Conservation (phyloP, 1,139 yeast species). For the Saccharomycopsis crataegensis region DNA sequence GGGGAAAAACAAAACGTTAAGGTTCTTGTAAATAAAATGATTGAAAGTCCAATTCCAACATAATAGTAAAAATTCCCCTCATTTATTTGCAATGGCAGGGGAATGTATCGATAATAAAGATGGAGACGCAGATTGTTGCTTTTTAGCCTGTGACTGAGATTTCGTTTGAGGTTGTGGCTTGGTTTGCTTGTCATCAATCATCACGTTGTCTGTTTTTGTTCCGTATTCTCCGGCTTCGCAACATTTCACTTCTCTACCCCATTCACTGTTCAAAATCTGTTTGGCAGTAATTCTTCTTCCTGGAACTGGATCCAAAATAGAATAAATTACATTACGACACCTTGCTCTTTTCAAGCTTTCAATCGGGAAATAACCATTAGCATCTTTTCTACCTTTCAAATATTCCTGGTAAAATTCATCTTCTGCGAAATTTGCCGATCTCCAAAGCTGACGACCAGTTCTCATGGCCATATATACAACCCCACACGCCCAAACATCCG, state of each 20-base stretch:
- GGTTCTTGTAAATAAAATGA: neutral
- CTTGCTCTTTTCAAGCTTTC: constrained; percentile 59
- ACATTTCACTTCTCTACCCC: constrained; percentile 85
- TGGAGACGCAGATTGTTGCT: too few species aligned
- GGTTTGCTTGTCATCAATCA: neutral
- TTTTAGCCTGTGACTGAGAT: neutral
- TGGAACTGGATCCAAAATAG: constrained; percentile 88
- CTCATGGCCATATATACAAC: constrained; percentile 48
- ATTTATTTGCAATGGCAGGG: too few species aligned
- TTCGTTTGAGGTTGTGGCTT: neutral
- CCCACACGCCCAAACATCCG: constrained; percentile 69
- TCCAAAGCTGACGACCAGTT: constrained; percentile 47
- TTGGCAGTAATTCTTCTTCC: constrained; percentile 78
- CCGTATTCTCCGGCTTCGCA: constrained; percentile 41
- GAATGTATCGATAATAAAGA: too few species aligned
- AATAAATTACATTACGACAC: constrained; percentile 87
- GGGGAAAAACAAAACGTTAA: too few species aligned
- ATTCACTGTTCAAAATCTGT: constrained; percentile 85
- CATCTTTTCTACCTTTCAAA: constrained; percentile 67
- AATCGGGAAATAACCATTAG: constrained; percentile 86
- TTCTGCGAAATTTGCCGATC: constrained; percentile 35
- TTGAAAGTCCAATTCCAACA: neutral
- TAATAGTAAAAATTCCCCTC: too few species aligned
- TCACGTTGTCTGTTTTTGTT: constrained; percentile 15
- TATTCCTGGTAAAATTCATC: constrained; percentile 68